These are phyloP conservation scores for Fagus sylvatica DNA, from an alignment of 306 rosid species.

Conservation along the genomic window DNA sequence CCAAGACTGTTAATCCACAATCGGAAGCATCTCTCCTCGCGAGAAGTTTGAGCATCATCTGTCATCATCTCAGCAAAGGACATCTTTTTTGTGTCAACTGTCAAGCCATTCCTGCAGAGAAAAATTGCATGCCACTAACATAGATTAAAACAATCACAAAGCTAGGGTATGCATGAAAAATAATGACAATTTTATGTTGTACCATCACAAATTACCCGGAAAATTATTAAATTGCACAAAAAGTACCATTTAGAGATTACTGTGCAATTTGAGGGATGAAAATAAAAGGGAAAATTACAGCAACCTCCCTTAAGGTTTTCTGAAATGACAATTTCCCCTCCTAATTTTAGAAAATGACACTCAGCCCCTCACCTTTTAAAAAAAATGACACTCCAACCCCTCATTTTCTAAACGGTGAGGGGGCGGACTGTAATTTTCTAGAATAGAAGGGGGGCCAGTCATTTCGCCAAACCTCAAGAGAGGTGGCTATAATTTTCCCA, in stretches of 20 bases:
- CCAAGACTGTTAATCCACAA: constrained; percentile 99
- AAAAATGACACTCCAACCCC: too few relatives aligned
- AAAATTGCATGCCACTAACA: constrained; percentile 21
- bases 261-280: not conserved
- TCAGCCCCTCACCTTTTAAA: too few relatives aligned
- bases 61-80: constrained; percentile 98
- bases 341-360: too few relatives aligned
- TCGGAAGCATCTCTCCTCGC: constrained; percentile 97
- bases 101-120: constrained; percentile 85
- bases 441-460: too few relatives aligned
- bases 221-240: not conserved
- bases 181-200: not conserved
- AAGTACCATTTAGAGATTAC: not conserved
- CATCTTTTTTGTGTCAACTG: constrained; percentile 64
- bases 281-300: too few relatives aligned
- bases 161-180: not conserved
- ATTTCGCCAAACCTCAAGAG: too few relatives aligned
- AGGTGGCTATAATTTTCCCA: too few relatives aligned
- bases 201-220: not conserved
- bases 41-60: constrained; percentile 91
- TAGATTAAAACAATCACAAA: not conserved
- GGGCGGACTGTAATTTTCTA: too few relatives aligned
- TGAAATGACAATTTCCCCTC: too few relatives aligned
- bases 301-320: too few relatives aligned
- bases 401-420: too few relatives aligned